These are phyloP conservation scores for Penicillium robsamsonii DNA, from an alignment of 495 filamentous ascomycete species.

Conservation along the genomic window DNA sequence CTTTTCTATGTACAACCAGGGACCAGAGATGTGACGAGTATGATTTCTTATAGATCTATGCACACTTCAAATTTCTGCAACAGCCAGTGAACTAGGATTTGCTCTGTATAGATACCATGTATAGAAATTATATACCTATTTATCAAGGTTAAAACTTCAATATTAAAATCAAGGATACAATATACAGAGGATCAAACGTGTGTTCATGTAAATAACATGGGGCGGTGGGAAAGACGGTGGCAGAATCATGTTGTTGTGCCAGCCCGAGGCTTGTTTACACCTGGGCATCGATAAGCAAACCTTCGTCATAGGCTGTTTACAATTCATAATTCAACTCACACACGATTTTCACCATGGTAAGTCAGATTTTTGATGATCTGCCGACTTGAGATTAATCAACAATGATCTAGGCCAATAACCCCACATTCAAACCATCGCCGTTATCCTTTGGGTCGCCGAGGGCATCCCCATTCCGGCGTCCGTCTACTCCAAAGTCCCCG, in stretches of 20 bases:
- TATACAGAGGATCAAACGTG: background rate
- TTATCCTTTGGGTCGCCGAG: conserved; percentile 66
- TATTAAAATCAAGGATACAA: background rate
- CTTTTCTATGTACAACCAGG: no score
- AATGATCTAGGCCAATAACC: conserved; percentile 37
- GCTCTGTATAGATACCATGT: background rate
- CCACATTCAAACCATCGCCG: conserved; percentile 68
- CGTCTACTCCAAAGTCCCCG: conserved; percentile 50
- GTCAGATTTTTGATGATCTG: background rate
- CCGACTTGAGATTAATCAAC: background rate
- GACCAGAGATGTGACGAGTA: background rate
- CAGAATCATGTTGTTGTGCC: background rate
- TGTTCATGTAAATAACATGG: background rate
- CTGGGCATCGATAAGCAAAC: conserved; percentile 1
- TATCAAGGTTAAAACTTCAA: background rate
- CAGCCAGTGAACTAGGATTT: background rate
- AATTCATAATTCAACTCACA: background rate
- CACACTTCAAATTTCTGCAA: background rate
- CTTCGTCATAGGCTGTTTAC: conserved; percentile 14
- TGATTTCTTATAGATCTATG: background rate
- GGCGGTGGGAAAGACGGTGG: conserved; percentile 5
- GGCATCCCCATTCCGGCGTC: conserved; percentile 73
- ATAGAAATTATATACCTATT: background rate
- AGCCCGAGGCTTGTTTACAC: conserved; percentile 9
- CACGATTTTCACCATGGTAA: conserved; percentile 26